phyloP scores from a whole-genome alignment of 768 basidiomycete genomes.

The Paxillus involutus region DNA sequence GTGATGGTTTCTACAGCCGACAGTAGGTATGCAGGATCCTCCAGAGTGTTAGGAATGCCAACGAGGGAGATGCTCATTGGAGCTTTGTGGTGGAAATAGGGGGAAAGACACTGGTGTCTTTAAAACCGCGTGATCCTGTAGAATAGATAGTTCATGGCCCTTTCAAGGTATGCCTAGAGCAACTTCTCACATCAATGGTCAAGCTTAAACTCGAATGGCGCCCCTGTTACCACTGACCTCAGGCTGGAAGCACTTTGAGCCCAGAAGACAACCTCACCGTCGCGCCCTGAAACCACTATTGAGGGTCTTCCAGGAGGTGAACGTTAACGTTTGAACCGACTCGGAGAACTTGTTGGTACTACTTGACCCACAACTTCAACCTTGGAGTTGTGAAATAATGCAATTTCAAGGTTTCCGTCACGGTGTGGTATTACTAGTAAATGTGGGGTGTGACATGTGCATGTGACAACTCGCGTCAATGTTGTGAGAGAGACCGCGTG shows the following conservation, averaged over 20 bases:
- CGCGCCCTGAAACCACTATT: too few relatives aligned
- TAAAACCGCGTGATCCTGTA: not conserved
- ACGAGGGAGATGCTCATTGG: not conserved
- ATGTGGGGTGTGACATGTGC: not conserved
- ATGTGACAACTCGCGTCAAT: not conserved
- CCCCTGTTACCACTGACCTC: not conserved
- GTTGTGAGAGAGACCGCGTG: too few relatives aligned
- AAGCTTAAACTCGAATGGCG: not conserved
- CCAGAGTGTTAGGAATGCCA: not conserved
- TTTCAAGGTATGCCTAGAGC: not conserved
- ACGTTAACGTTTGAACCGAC: too few relatives aligned
- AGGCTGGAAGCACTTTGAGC: too few relatives aligned
- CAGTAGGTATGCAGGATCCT: conserved; percentile 30
- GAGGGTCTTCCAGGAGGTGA: too few relatives aligned
- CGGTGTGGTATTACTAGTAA: not conserved
- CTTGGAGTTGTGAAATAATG: too few relatives aligned
- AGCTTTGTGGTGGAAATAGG: not conserved
- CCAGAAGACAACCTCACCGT: too few relatives aligned
- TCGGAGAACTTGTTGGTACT: too few relatives aligned
- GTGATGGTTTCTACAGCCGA: conserved; percentile 48
- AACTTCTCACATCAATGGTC: not conserved
- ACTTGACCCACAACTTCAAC: too few relatives aligned
- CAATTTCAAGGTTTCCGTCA: too few relatives aligned
- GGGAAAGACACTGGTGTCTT: not conserved
- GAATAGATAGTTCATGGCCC: not conserved